Conservation (phyloP, 495 filamentous ascomycete species). For the Bryoglossum gracile region DNA sequence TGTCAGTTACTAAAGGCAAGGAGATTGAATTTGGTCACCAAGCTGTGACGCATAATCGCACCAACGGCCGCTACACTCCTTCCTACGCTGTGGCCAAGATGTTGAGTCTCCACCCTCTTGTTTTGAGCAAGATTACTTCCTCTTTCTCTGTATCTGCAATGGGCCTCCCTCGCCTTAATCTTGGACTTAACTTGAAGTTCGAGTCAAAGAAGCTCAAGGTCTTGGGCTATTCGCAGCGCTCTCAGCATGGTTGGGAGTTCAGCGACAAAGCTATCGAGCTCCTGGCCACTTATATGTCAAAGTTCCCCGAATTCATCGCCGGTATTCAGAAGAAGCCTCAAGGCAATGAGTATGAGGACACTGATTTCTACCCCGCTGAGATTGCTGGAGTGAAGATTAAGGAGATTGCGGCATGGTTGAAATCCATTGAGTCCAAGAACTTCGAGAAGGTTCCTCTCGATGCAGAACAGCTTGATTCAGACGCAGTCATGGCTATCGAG, state of each 20-base stretch:
- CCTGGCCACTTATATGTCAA: conserved; percentile 80
- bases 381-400: conserved; percentile 59
- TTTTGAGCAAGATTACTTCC: conserved; percentile 91
- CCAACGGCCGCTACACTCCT: conserved; percentile 65
- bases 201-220: conserved; percentile 94
- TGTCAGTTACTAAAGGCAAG: conserved; percentile 57
- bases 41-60: conserved; percentile 61
- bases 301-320: conserved; percentile 91
- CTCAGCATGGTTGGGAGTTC: conserved; percentile 87
- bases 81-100: conserved; percentile 80
- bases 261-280: conserved; percentile 76
- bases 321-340: conserved; percentile 72
- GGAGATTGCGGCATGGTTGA: conserved; percentile 89
- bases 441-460: conserved; percentile 93
- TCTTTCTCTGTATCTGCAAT: conserved; percentile 78
- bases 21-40: conserved; percentile 76
- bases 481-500: conserved; percentile 77
- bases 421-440: conserved; percentile 76
- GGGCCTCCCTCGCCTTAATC: conserved; percentile 68
- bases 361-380: conserved; percentile 75
- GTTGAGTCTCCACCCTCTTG: conserved; percentile 73
- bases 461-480: conserved; percentile 90
- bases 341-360: conserved; percentile 52
- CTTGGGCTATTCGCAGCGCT: conserved; percentile 85
- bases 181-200: conserved; percentile 95